phyloP scores from a whole-genome alignment of 805 yeast genomes.

The Ogataea zsoltii region DNA sequence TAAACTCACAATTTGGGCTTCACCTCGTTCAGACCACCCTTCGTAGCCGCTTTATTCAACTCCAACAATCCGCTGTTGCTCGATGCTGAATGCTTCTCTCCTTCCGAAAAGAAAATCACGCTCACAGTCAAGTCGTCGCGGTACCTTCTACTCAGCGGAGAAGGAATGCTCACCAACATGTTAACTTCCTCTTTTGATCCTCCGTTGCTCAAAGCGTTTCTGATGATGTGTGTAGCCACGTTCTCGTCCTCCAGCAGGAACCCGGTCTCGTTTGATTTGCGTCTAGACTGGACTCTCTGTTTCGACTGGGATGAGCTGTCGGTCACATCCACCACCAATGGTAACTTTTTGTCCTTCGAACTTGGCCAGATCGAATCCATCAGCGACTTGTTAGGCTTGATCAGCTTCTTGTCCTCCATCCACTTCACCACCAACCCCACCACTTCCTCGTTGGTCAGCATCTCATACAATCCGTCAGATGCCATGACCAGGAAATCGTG shows the following conservation, averaged over 20 bases:
- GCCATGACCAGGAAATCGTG: constrained; percentile 90
- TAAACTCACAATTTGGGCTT: constrained; percentile 53
- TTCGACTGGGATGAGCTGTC: constrained; percentile 54
- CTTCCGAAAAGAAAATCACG: constrained; percentile 78
- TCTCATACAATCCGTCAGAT: constrained; percentile 90
- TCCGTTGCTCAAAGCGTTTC: constrained; percentile 88
- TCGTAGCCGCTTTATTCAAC: constrained; percentile 56
- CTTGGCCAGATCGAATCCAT: constrained; percentile 40
- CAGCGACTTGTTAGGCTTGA: constrained; percentile 49
- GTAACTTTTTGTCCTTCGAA: constrained; percentile 45
- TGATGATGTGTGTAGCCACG: constrained; percentile 87
- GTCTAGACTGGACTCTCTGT: constrained; percentile 75
- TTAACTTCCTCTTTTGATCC: constrained; percentile 87
- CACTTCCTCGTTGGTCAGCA: constrained; percentile 89
- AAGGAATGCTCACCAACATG: constrained; percentile 85
- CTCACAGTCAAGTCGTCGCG: constrained; percentile 96
- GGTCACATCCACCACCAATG: constrained; percentile 64
- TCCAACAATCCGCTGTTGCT: constrained; percentile 51
- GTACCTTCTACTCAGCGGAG: constrained; percentile 86
- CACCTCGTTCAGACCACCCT: constrained; percentile 49
- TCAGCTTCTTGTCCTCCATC: constrained; percentile 75
- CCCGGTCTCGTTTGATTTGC: constrained; percentile 37
- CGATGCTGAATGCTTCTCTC: constrained; percentile 47
- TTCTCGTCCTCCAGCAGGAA: constrained; percentile 78
- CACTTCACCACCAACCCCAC: constrained; percentile 90